Percentiles rank a stretch among this genome's conserved stretches.
Evolutionary conservation across 1,139 yeast genomes (phyloP).

Genomic region (Lodderomyces pseudojiufengensis): DNA sequence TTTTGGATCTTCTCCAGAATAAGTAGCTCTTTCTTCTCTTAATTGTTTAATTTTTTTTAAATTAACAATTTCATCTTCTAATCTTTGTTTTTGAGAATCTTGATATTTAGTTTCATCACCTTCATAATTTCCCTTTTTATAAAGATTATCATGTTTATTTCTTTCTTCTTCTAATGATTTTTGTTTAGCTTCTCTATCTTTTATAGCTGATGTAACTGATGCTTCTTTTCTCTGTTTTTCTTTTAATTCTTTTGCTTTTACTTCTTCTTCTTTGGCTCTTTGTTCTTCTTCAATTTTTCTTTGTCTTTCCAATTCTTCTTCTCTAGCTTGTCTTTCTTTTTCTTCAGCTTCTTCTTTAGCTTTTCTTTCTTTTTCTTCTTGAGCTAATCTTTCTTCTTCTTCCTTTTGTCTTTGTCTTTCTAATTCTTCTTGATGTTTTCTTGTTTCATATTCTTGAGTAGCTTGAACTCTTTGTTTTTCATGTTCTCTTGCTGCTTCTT

Average conservation of each 20-base stretch:
- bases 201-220: slow-evolving; percentile 22
- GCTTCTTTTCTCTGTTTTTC: slow-evolving; percentile 18
- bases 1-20: slow-evolving; percentile 25
- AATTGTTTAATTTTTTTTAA: slow-evolving; percentile 36
- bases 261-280: slow-evolving; percentile 16
- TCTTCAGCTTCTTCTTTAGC: slow-evolving; percentile 30
- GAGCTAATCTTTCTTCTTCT: slow-evolving; percentile 29
- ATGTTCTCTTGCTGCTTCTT: slow-evolving; percentile 36
- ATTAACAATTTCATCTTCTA: slow-evolving; percentile 37
- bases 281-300: slow-evolving; percentile 24
- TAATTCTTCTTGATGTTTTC: slow-evolving; percentile 44
- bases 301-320: slow-evolving; percentile 39
- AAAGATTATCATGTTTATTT: slow-evolving; percentile 8
- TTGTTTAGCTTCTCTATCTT: slow-evolving; percentile 28
- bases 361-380: slow-evolving; percentile 28
- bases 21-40: slow-evolving; percentile 37
- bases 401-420: slow-evolving; percentile 36
- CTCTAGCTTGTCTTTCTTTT: slow-evolving; percentile 23
- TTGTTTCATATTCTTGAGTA: slow-evolving; percentile 46
- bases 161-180: slow-evolving; percentile 24
- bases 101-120: slow-evolving; percentile 34
- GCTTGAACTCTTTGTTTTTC: slow-evolving; percentile 48
- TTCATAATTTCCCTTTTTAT: slow-evolving; percentile 12
- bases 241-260: slow-evolving; percentile 19
- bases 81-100: slow-evolving; percentile 33